Conservation (phyloP, 139 green algal genomes). For the Ettlia oleoabundans region DNA sequence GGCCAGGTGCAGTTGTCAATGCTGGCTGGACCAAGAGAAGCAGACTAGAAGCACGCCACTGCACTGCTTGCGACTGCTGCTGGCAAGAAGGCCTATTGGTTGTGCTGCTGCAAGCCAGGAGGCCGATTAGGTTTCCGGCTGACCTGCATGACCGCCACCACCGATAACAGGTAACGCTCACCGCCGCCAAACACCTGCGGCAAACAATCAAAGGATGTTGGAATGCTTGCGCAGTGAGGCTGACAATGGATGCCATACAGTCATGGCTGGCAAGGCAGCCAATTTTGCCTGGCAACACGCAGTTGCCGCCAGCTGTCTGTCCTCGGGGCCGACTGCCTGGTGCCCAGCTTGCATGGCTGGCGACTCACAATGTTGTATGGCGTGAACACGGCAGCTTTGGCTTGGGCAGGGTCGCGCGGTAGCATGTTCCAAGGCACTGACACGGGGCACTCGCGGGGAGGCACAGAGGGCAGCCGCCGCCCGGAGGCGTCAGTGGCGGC, state of each 20-base stretch:
- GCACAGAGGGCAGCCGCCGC: no score
- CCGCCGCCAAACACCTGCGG: constrained; percentile 39
- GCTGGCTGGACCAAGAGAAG: no score
- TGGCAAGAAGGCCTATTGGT: background rate
- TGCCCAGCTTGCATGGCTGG: no score
- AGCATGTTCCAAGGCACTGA: constrained; percentile 14
- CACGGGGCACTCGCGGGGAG: background rate
- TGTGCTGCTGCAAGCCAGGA: background rate
- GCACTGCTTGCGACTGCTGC: background rate
- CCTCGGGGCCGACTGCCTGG: no score
- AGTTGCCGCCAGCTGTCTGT: no score
- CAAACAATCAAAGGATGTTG: background rate
- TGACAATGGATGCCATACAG: no score
- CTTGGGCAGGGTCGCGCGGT: constrained; percentile 8
- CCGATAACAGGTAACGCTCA: constrained; percentile 33
- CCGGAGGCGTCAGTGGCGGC: background rate
- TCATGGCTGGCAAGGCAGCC: no score
- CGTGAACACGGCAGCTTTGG: constrained; percentile 25
- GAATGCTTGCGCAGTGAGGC: no score
- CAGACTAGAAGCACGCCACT: no score
- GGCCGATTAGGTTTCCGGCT: background rate
- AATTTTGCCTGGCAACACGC: no score
- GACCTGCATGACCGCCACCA: constrained; percentile 32
- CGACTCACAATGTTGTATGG: constrained; percentile 38
- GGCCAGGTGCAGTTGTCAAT: no score